phyloP scores from a whole-genome alignment of 768 basidiomycete genomes.

The Goffeauzyma gilvescens region DNA sequence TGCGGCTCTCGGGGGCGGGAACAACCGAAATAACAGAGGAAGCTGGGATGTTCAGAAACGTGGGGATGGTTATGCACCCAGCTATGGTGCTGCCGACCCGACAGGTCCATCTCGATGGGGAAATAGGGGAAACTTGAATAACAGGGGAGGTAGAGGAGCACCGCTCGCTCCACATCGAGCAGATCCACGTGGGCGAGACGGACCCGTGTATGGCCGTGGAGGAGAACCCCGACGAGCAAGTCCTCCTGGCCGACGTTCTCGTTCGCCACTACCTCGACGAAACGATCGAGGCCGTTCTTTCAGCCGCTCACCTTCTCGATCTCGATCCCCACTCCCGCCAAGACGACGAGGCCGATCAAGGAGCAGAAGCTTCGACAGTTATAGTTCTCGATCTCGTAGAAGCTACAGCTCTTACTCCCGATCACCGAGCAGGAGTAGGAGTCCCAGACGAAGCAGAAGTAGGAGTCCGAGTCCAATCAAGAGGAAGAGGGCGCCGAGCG shows the following conservation, averaged over 20 bases:
- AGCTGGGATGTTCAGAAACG: conserved; percentile 7
- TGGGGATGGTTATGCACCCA: conserved; percentile 10
- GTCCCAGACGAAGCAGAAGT: conserved; percentile 14
- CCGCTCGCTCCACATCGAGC: conserved; percentile 9
- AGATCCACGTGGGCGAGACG: conserved; percentile 8
- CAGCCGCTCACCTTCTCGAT: conserved; percentile 9
- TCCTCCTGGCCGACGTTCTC: conserved; percentile 6
- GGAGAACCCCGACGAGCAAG: conserved; percentile 7
- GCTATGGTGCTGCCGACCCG: conserved; percentile 1
- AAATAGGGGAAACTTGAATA: too few relatives aligned
- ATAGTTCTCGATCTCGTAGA: conserved; percentile 6
- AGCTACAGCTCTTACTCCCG: conserved; percentile 4
- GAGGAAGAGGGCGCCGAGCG: conserved; percentile 4
- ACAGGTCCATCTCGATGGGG: conserved; percentile 4
- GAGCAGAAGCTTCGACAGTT: conserved; percentile 12
- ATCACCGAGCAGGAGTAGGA: not conserved
- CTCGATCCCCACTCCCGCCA: conserved; percentile 3
- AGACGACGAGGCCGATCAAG: conserved; percentile 10
- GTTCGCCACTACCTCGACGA: conserved; percentile 1
- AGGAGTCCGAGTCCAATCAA: conserved; percentile 10
- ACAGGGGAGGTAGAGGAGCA: conserved; percentile 5
- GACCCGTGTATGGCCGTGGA: conserved; percentile 9
- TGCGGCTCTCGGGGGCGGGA: conserved; percentile 4
- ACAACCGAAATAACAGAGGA: not conserved
- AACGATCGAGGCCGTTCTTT: too few relatives aligned